Evolutionary conservation across 805 yeast genomes (phyloP), one percentile per base, ranked within the genome.

Genomic region (Candida rishiriensis): DNA sequence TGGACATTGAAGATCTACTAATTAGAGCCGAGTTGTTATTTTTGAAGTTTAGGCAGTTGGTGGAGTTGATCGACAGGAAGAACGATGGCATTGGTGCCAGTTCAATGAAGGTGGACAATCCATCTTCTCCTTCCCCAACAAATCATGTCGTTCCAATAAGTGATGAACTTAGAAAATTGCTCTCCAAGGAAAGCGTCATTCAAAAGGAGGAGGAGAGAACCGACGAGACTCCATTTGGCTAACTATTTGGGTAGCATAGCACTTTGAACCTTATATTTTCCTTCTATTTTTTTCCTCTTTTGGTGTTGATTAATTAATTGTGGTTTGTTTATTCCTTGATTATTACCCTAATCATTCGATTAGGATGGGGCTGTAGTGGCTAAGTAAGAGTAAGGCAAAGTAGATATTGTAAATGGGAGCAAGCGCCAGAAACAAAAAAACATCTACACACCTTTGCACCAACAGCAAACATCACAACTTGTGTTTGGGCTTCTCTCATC

Each of bases 1-100:
- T 88, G 69, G 81, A 87, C 45, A 68, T 89, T 54, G 79, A 85
- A 38, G 95, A 87, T 52, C 68, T 89, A 36, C 71, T 91, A 41
- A 79, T 86, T n/a, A 72, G 97, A 35, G 83, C 95, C 4, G 98
- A 93, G 59, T 70, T 88, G 29, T 68, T 91, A 32, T 93, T 89
- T 58, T 71, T 87, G 51, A 78, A 85, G 51, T 93, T 89, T 63
- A 76, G 80, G 56, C 81, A 88, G 48, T 83, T 89, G 74, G 78
- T 90, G 43, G 86, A 81, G 43, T 74, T 89, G 31, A 79, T 89
- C 53, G 96, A 89, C 59, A 61, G 85, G 36, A 55, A 52, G 49
- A 59, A 59, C 32, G 55, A 51, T 28, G 54, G 53, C 9, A 44
- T 50, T 21, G 61, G 57, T 13, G 12, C 42, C 18, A 35, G n/a